Base-by-base conservation (phyloP, 345 rosid genomes). In the Tarenaya hassleriana region DNA sequence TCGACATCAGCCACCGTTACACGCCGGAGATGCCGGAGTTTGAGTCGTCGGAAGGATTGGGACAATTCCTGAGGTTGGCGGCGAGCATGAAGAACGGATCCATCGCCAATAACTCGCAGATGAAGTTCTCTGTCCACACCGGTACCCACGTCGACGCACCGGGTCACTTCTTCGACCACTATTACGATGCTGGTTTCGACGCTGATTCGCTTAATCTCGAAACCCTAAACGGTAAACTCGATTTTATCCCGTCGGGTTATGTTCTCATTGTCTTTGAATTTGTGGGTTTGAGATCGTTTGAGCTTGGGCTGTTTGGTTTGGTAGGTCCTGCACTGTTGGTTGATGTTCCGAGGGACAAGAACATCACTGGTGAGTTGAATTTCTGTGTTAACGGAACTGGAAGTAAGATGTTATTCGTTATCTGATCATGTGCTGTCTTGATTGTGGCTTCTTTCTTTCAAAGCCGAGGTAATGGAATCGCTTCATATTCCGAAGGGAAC, bases 61-160 rank as follows among this genome's bases (percentile, higher is more conserved):
- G 96, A 1, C 59, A 67, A 64, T 76, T 77, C 59, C 63, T 90
- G 0, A 80, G 91, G 88, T 73, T 90, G 8, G 78, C 81, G 0
- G 47, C 57, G 29, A 90, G 96, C 64, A 84, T 86, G 64, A 90
- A 90, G 56, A 90, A 90, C 56, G 96, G 98, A 7, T 87, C 96
- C 0, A 49, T 64, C 1, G 81, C 91, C 40, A 91, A 87, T 33
- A 69, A 60, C 61, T 86, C 96, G 0, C 75, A 73, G 77, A 77
- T 87, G 83, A 87, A 82, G 74, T 69, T 90, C 3, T 78, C 86
- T 0, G 47, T 81, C 0, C 97, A 90, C 57, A 73, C 96, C 5
- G 97, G 96, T 8, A 86, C 97, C 11, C 97, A 90, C 37, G 94
- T 90, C 32, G 97, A 90, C 34, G 77, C 98, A 0, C 96, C 96